Evolutionary conservation across 129 eudicot species (phyloP), one percentile per base, ranked within the genome.

Genomic region (Logfia minima): DNA sequence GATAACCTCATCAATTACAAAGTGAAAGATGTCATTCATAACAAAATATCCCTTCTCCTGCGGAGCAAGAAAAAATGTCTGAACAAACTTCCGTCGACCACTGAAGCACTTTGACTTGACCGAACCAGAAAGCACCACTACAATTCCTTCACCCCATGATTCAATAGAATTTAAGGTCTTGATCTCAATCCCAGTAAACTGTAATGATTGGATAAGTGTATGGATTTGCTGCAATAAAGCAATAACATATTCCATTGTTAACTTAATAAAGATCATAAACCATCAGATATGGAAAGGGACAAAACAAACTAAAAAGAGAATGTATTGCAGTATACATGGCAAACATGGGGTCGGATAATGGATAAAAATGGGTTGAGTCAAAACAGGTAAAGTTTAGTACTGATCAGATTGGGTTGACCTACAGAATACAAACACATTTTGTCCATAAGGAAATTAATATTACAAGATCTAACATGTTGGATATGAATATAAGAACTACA

Each of bases 41-140:
- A 93, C 92, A 85, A 84, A 93, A 75, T 81, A 93, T 32, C 97
- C 98, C 52, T 84, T 88, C 82, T 91, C 97, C 68, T 93, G 97
- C 4, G 98, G 97, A 59, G 98, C 96, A 77, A 93, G 96, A 77
- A 93, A 83, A 77, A 93, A 93, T 41, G 93, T 93, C 86, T 91
- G 90, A 77, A 86, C 82, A 75, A 91, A 93, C 61, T 83, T 91
- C 90, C 90, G 89, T 88, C 89, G 75, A 13, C 88, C 90, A 80
- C 53, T 84, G 65, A 87, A 84, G 77, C 81, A 77, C 76, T 70
- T 89, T 14, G 90, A 83, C 74, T 81, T 88, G 59, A 93, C 87
- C 19, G 86, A 80, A 41, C 98, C 98, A 80, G 97, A 85, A 76
- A 91, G 93, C 80, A 87, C 90, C 53, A 93, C 96, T 48, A 89